Evolutionary conservation across 352 stramenopile genomes (phyloP).

Genomic region (Phytophthora rubi): DNA sequence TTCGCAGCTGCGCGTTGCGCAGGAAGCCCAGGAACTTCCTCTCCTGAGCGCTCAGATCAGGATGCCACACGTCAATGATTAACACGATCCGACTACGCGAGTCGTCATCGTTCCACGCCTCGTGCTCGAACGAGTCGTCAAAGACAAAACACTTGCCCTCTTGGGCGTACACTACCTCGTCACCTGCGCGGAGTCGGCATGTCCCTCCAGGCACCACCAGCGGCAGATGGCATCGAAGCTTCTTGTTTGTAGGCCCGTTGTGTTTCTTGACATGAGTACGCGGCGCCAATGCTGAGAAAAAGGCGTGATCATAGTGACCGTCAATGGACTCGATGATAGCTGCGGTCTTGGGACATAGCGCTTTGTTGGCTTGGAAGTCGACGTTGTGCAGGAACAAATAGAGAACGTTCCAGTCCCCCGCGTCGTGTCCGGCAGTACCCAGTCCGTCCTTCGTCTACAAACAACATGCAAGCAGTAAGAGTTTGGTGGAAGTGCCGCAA

Average conservation of each 20-base stretch:
- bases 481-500: neutral
- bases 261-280: conserved; percentile 83
- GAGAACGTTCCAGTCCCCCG: conserved; percentile 89
- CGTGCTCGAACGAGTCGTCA: conserved; percentile 99
- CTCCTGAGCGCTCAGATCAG: conserved; percentile 89
- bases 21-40: conserved; percentile 88
- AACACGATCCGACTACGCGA: conserved; percentile 89
- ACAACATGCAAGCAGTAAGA: neutral
- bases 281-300: conserved; percentile 88
- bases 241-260: conserved; percentile 93
- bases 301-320: conserved; percentile 80
- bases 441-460: conserved; percentile 68
- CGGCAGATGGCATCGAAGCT: conserved; percentile 88
- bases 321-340: conserved; percentile 66
- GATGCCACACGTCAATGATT: conserved; percentile 96
- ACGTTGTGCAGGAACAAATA: conserved; percentile 91
- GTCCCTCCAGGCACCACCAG: conserved; percentile 74
- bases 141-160: conserved; percentile 96
- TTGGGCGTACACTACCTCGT: conserved; percentile 69
- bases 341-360: conserved; percentile 67
- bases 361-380: conserved; percentile 74
- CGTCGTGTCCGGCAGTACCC: conserved; percentile 77
- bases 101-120: conserved; percentile 96
- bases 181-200: conserved; percentile 77
- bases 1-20: conserved; percentile 69